Conservation (phyloP, 495 filamentous ascomycete species). For the Daldinia caldariorum region DNA sequence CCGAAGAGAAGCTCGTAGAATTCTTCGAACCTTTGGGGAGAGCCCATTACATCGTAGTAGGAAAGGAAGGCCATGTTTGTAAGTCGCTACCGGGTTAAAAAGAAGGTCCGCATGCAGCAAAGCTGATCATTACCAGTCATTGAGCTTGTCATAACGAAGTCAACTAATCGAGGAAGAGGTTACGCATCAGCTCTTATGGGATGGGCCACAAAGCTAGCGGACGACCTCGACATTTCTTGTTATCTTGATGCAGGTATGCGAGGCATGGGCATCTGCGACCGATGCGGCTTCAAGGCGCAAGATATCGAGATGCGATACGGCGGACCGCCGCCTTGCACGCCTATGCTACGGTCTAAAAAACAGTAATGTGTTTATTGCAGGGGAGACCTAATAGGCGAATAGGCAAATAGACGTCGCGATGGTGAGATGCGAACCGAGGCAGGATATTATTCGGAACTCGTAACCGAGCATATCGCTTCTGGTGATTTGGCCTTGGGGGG, state of each 20-base stretch:
- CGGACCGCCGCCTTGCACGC: conserved; percentile 44
- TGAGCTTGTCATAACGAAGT: conserved; percentile 45
- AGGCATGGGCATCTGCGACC: conserved; percentile 45
- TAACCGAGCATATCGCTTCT: neutral
- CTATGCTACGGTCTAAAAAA: conserved; percentile 41
- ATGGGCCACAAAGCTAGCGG: conserved; percentile 43
- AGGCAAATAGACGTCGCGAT: conserved; percentile 5
- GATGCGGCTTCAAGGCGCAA: conserved; percentile 42
- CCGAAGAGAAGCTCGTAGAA: conserved; percentile 35
- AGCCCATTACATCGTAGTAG: conserved; percentile 39
- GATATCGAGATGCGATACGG: conserved; percentile 39
- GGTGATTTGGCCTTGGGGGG: neutral
- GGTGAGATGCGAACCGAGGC: neutral
- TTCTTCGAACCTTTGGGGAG: conserved; percentile 44
- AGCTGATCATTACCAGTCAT: conserved; percentile 25
- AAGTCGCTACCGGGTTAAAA: conserved; percentile 8
- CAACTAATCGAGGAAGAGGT: conserved; percentile 35
- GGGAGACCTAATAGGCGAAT: too few species aligned
- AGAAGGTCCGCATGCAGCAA: neutral
- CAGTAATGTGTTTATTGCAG: conserved; percentile 10
- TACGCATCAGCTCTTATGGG: conserved; percentile 43
- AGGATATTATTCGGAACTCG: neutral
- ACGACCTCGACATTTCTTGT: conserved; percentile 37
- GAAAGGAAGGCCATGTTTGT: conserved; percentile 46
- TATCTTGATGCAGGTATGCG: conserved; percentile 46